These are phyloP conservation scores for Neoascochyta sp. DNA, from an alignment of 2,329 filamentous ascomycete species.

Conservation along the genomic window DNA sequence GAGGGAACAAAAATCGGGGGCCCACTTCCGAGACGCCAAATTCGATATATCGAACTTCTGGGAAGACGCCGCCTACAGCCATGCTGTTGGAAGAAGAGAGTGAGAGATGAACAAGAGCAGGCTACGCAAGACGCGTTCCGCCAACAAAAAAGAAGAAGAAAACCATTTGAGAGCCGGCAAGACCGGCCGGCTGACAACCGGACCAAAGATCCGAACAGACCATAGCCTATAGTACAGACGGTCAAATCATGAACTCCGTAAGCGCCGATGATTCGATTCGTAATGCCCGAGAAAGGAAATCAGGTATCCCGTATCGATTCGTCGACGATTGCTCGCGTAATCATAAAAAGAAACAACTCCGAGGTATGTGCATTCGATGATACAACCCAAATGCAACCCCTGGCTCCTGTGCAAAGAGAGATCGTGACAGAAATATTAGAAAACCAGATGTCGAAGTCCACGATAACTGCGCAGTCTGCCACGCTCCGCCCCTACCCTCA, in stretches of 20 bases:
- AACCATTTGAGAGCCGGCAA: conserved; percentile 18
- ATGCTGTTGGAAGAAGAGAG: conserved; percentile 5
- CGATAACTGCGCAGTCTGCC: conserved; percentile 31
- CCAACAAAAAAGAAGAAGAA: no score
- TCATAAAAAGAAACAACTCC: conserved; percentile 28
- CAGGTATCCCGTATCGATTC: conserved; percentile 37
- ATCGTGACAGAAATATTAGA: conserved; percentile 25
- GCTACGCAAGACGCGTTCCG: no score
- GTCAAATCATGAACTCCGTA: conserved; percentile 33
- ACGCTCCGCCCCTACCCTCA: conserved; percentile 7
- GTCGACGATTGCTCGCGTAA: conserved; percentile 29
- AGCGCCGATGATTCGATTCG: conserved; percentile 35
- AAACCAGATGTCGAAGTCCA: conserved; percentile 18
- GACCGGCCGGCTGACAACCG: conserved; percentile 26
- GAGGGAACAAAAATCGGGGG: conserved; percentile 1
- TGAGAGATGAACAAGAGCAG: no score
- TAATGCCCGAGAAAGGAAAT: conserved; percentile 27
- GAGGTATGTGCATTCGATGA: conserved; percentile 27
- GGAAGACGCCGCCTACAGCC: conserved; percentile 4
- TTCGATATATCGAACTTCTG: conserved; percentile 11
- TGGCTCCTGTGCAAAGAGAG: conserved; percentile 28
- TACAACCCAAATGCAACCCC: conserved; percentile 21
- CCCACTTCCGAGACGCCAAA: conserved; percentile 4
- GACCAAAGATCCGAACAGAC: conserved; percentile 26
- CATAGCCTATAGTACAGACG: conserved; percentile 40